phyloP scores from a whole-genome alignment of 495 filamentous ascomycete species.

The Endocarpon pusillum region DNA sequence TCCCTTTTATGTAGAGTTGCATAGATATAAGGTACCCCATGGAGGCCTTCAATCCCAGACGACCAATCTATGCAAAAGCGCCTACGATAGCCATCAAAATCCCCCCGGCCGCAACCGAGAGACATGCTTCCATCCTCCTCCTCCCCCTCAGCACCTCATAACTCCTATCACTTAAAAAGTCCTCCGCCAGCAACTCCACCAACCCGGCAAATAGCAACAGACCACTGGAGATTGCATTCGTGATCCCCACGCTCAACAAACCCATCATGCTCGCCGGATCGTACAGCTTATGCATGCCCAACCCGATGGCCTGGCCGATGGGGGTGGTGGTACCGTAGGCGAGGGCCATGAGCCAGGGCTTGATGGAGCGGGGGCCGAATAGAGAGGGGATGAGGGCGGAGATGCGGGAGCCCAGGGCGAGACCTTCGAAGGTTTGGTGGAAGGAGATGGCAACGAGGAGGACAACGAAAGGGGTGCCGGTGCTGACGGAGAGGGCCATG shows the following conservation, averaged over 20 bases:
- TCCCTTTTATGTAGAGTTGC: too few relatives aligned
- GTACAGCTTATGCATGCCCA: constrained; percentile 68
- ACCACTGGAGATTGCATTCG: constrained; percentile 80
- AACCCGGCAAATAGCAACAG: constrained; percentile 80
- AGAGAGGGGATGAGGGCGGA: constrained; percentile 41
- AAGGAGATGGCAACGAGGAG: constrained; percentile 70
- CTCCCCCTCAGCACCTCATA: constrained; percentile 55
- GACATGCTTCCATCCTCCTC: constrained; percentile 56
- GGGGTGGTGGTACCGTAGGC: constrained; percentile 88
- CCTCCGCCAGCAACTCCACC: constrained; percentile 82
- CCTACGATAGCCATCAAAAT: constrained; percentile 76
- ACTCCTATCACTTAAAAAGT: constrained; percentile 80
- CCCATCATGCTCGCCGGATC: constrained; percentile 69
- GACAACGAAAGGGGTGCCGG: constrained; percentile 58
- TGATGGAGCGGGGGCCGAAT: constrained; percentile 30
- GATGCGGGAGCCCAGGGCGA: constrained; percentile 59
- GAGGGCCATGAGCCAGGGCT: constrained; percentile 88
- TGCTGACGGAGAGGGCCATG: constrained; percentile 74
- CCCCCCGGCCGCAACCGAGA: constrained; percentile 60
- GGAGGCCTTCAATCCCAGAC: too few relatives aligned
- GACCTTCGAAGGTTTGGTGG: constrained; percentile 71
- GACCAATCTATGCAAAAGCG: constrained; percentile 85
- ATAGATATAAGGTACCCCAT: too few relatives aligned
- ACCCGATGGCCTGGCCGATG: constrained; percentile 74
- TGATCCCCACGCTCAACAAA: constrained; percentile 77